Conservation (phyloP, 495 filamentous ascomycete genomes). For the Peziza echinospora region DNA sequence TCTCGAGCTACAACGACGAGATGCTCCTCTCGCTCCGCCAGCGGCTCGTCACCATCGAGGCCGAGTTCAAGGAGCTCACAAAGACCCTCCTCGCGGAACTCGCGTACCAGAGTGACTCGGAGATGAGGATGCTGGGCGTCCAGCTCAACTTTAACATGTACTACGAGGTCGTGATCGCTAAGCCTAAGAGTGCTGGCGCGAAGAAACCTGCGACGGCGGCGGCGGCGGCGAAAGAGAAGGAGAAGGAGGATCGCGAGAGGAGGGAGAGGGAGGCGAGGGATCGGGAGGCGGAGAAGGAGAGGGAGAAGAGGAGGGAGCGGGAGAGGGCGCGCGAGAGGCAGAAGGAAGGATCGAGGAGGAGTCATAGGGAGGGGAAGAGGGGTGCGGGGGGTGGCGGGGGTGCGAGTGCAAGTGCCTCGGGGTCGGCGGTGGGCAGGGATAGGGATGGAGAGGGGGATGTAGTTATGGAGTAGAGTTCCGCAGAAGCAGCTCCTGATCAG, state of each 20-base stretch:
- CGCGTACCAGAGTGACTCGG: slow-evolving; percentile 61
- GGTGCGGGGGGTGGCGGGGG: background rate
- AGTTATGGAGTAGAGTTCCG: background rate
- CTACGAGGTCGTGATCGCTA: slow-evolving; percentile 26
- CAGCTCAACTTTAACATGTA: slow-evolving; percentile 99
- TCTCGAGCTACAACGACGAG: slow-evolving; percentile 29
- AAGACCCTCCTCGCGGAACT: slow-evolving; percentile 73
- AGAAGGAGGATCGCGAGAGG: background rate
- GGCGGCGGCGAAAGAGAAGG: background rate
- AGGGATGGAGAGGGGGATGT: background rate
- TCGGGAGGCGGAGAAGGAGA: background rate
- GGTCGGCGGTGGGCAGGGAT: no score
- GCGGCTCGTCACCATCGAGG: slow-evolving; percentile 45
- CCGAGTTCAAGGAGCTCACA: slow-evolving; percentile 50
- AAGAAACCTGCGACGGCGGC: no score
- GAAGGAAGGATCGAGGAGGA: background rate
- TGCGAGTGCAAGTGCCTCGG: background rate
- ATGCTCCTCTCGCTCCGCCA: slow-evolving; percentile 55
- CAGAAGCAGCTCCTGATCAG: no score
- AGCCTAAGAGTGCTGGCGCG: no score
- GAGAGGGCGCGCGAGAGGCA: background rate
- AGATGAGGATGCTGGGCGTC: slow-evolving; percentile 86
- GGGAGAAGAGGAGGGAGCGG: background rate
- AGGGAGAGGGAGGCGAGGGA: background rate
- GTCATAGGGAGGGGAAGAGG: background rate